Conservation (phyloP, 106 monocot genomes). For the Hemerocallis citrina region DNA sequence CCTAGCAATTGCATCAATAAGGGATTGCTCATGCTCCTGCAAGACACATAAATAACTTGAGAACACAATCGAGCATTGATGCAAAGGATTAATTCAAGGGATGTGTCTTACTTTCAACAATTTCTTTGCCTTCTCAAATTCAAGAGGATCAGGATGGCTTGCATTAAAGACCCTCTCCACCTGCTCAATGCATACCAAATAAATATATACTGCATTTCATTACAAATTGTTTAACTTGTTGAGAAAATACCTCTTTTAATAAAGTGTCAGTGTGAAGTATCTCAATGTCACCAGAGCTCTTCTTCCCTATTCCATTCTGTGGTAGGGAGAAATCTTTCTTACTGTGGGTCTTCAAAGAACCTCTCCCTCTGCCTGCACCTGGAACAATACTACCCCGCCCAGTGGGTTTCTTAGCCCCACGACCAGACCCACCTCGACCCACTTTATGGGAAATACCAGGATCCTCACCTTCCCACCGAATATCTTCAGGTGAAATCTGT, state of each 20-base stretch:
- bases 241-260: slow-evolving; percentile 34
- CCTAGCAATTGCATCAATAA: slow-evolving; percentile 66
- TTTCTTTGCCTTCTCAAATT: slow-evolving; percentile 81
- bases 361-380: slow-evolving; percentile 43
- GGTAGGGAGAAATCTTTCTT: slow-evolving; percentile 19
- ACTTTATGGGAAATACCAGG: slow-evolving; percentile 24
- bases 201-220: background rate
- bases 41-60: background rate
- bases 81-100: background rate
- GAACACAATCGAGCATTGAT: background rate
- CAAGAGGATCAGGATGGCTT: slow-evolving; percentile 48
- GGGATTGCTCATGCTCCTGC: slow-evolving; percentile 82
- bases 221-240: background rate
- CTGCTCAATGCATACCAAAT: slow-evolving; percentile 20
- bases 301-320: slow-evolving; percentile 52
- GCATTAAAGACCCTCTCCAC: slow-evolving; percentile 61
- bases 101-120: slow-evolving; percentile 47
- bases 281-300: slow-evolving; percentile 37
- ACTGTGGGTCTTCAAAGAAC: slow-evolving; percentile 27
- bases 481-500: slow-evolving; percentile 61
- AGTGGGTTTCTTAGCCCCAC: slow-evolving; percentile 34
- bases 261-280: slow-evolving; percentile 54
- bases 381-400: slow-evolving; percentile 16
- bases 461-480: slow-evolving; percentile 64
- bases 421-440: slow-evolving; percentile 25